Base-by-base conservation (phyloP, 2,329 filamentous ascomycete genomes). In the Aspergillus alliaceus region DNA sequence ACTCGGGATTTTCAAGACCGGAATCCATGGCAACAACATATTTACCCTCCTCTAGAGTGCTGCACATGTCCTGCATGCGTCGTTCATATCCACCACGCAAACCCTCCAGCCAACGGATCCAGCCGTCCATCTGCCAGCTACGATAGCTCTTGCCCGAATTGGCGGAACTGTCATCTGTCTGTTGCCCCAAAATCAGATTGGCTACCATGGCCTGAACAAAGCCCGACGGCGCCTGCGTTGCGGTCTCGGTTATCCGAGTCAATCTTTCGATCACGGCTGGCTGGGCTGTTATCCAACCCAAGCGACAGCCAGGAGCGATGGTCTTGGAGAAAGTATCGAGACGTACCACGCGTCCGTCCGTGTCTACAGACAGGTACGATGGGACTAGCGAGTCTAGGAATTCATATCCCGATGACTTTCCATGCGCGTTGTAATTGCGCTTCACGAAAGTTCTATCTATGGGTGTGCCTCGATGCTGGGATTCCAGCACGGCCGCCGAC, bases 271-370 rank as follows among this genome's bases (percentile, higher is more conserved):
- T 81, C 48, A 97, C 78, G 1, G 79, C 86, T 1, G 92, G 91
- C 68, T 96, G 90, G 0, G 90, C 88, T 0, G 93, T 96, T 63
- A 96, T 87, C 91, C 92, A 97, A 39, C 93, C 93, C 1, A 97
- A 79, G 29, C 93, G 87, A 69, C 91, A 96, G 2, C 93, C 93
- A 0, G 93, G 93, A 0, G 92, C 92, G 18, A 96, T 84, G 0
- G 91, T 96, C 77, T 98, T 97, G 69, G 90, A 95, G 74, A 97
- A 97, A 1, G 93, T 96, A 73, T 97, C 93, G 3, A 97, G 82
- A 47, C 93, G 88, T 57, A 97, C 83, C 40, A 97, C 93, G 34
- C 93, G 88, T 56, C 93, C 93, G 66, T 96, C 90, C 20, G 84
- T 84, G 70, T 97, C 93, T 55, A 97, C 73, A 60, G 83, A 88